Evolutionary conservation across 2,329 filamentous ascomycete genomes (phyloP).

Genomic region (Penicillium frequentans): DNA sequence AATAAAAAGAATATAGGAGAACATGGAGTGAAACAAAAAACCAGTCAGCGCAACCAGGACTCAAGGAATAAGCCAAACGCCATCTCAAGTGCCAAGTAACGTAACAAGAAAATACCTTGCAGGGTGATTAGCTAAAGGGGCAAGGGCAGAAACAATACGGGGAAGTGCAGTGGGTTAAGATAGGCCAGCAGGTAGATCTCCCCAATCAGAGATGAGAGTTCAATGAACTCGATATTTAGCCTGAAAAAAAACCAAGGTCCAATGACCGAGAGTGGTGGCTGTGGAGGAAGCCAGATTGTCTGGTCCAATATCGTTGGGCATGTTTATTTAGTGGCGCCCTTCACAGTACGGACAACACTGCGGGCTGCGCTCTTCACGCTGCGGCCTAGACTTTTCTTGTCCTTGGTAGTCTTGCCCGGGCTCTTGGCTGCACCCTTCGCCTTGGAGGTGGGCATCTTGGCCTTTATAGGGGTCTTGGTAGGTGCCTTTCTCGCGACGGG

Average conservation of each 20-base stretch:
- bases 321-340: conserved; percentile 11
- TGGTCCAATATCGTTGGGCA: background rate
- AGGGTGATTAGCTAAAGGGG: background rate
- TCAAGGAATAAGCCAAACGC: background rate
- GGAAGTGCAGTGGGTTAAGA: background rate
- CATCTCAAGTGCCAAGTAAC: background rate
- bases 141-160: background rate
- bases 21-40: background rate
- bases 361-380: conserved; percentile 16
- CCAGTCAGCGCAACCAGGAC: background rate
- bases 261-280: background rate
- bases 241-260: background rate
- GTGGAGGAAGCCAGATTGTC: background rate
- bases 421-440: conserved; percentile 6
- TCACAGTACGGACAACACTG: conserved; percentile 18
- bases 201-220: background rate
- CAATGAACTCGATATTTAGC: background rate
- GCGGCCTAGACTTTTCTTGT: conserved; percentile 8
- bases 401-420: conserved; percentile 6
- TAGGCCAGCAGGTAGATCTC: background rate
- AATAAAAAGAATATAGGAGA: background rate
- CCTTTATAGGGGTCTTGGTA: conserved; percentile 16
- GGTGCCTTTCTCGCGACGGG: conserved; percentile 7
- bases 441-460: conserved; percentile 9
- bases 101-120: background rate